These are phyloP conservation scores for Aspergillus saccharolyticus DNA, from an alignment of 495 filamentous ascomycete genomes.

Conservation along the genomic window DNA sequence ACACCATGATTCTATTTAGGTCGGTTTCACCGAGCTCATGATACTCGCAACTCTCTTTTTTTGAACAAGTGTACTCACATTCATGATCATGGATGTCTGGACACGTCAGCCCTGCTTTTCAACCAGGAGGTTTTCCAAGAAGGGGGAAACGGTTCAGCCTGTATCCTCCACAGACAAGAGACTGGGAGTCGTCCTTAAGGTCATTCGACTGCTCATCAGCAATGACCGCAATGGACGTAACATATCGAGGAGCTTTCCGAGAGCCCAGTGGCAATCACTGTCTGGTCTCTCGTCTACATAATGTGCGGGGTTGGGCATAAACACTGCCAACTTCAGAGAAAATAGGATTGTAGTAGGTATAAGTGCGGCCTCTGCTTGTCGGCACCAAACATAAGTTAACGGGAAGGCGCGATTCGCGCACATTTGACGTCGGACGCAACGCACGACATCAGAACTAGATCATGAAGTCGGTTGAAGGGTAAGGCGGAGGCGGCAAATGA, in stretches of 20 bases:
- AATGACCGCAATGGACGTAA: not conserved
- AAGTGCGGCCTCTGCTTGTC: not conserved
- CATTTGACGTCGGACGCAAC: not conserved
- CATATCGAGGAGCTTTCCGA: not conserved
- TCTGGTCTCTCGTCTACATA: not conserved
- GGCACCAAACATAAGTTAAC: not conserved
- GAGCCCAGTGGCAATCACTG: not conserved
- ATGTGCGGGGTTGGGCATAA: constrained; percentile 13
- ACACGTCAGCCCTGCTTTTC: too few species aligned
- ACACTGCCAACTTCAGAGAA: not conserved
- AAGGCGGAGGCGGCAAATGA: not conserved
- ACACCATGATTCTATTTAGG: too few species aligned
- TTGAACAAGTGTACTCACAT: too few species aligned
- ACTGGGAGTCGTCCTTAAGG: too few species aligned
- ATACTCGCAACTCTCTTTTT: too few species aligned
- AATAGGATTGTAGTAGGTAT: not conserved
- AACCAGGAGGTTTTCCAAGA: too few species aligned
- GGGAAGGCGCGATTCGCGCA: constrained; percentile 4
- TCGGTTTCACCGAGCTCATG: too few species aligned
- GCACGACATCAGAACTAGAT: not conserved
- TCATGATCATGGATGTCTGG: too few species aligned
- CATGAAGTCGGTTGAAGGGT: not conserved
- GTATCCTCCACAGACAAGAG: too few species aligned
- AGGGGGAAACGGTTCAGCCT: too few species aligned
- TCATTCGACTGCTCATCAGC: too few species aligned